Evolutionary conservation across 2,329 filamentous ascomycete genomes (phyloP), one percentile per base, ranked within the genome.

Genomic region (Curvularia hawaiiensis): DNA sequence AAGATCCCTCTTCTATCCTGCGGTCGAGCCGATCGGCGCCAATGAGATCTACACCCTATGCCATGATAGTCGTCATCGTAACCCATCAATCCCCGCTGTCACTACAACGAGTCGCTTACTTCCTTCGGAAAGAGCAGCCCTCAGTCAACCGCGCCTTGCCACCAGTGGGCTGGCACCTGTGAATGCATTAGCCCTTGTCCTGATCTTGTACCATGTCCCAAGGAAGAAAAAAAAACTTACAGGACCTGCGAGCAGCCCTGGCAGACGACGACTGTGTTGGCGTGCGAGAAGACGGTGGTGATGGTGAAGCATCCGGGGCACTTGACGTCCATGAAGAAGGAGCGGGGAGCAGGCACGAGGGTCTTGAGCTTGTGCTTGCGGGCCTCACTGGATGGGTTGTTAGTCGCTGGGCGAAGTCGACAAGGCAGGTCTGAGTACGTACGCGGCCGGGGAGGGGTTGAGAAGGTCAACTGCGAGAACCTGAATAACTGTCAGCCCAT

Each of bases 311-410:
- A 99, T 78, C 95, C 95, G 81, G 95, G 95, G 91, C 95, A 99
- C 90, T 99, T 99, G 87, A 99, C 95, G 81, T 99, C 95, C 95
- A 99, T 99, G 91, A 99, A 99, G 91, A 98, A 99, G 73, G 94
- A 98, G 82, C 95, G 92, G 77, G 95, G 95, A 71, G 88, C 90
- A 77, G 95, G 95, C 80, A 99, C 95, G 77, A 99, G 91, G 73
- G 87, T 92, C 92, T 99, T 99, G 82, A 99, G 92, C 92, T 99
- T 99, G 91, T 99, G 95, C 91, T 98, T 98, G 86, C 92, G 92
- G 79, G 92, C 92, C 90, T 99, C 95, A 82, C 72, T 75, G 59
- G 46, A 50, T 62, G 44, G 53, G 46, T 46, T 61, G 67, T 75
- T 72, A 75, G 73, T 65, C 63, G 57, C 40, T 50, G 45, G 50